Percentiles rank a stretch among this genome's conserved stretches.
These are phyloP conservation scores for Dunaliella sp. DNA, from an alignment of 139 green algal species.

Conservation along the genomic window DNA sequence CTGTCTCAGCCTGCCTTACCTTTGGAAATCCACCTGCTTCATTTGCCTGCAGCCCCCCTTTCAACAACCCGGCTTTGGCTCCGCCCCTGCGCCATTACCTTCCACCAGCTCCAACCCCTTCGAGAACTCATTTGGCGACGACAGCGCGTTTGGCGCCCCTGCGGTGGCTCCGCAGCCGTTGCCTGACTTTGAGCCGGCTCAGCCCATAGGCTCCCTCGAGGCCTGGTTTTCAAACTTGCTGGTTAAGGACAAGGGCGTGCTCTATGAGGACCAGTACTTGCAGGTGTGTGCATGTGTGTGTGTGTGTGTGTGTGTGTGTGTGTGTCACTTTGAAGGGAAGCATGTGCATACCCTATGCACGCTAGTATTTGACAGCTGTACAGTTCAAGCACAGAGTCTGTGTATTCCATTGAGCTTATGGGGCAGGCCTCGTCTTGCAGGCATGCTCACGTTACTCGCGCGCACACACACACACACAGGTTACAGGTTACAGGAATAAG, in stretches of 20 bases:
- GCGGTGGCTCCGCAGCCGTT: too few species aligned
- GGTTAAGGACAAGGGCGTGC: constrained; percentile 72
- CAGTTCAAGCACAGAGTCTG: too few species aligned
- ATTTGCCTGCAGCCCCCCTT: too few species aligned
- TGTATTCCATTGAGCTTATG: too few species aligned
- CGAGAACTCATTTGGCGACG: constrained; percentile 13
- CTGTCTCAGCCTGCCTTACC: too few species aligned
- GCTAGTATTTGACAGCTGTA: neutral
- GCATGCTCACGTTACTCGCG: too few species aligned
- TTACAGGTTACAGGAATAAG: too few species aligned
- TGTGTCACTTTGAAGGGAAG: neutral
- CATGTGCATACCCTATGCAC: too few species aligned
- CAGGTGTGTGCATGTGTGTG: constrained; percentile 71
- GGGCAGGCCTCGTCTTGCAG: too few species aligned
- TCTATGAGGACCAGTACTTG: constrained; percentile 94
- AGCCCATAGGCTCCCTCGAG: constrained; percentile 39
- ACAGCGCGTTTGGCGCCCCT: constrained; percentile 16
- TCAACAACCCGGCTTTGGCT: neutral
- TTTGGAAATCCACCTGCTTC: too few species aligned
- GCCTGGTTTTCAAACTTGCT: constrained; percentile 41
- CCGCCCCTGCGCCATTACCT: neutral
- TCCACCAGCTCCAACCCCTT: neutral
- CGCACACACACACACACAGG: too few species aligned
- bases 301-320: neutral
- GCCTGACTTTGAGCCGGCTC: neutral